Conservation (phyloP, 208 protist species). For the Trypanosoma melophagium region DNA sequence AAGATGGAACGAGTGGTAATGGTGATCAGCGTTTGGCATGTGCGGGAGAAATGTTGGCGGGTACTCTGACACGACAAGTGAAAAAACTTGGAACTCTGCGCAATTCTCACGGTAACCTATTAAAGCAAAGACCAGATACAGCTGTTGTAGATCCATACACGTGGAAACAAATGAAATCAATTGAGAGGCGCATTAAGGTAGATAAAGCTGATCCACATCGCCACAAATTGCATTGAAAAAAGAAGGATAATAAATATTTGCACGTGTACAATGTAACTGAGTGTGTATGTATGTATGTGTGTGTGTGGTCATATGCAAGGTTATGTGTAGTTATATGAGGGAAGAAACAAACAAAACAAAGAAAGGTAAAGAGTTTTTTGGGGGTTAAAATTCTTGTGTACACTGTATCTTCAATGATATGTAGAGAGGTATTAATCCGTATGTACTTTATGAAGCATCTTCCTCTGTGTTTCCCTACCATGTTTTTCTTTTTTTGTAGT, state of each 20-base stretch:
- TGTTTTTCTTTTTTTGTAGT: slow-evolving; percentile 8
- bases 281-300: background rate
- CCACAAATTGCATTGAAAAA: slow-evolving; percentile 51
- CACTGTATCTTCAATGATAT: too few relatives aligned
- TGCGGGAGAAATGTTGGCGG: slow-evolving; percentile 54
- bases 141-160: slow-evolving; percentile 21
- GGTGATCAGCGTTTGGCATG: slow-evolving; percentile 20
- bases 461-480: background rate
- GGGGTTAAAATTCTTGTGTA: too few relatives aligned
- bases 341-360: too few relatives aligned
- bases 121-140: slow-evolving; percentile 22
- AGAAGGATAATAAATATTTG: background rate
- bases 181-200: slow-evolving; percentile 53
- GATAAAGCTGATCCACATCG: slow-evolving; percentile 78
- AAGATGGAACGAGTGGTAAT: background rate
- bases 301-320: too few relatives aligned
- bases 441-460: background rate
- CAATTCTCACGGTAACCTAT: slow-evolving; percentile 72
- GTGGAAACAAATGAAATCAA: slow-evolving; percentile 39
- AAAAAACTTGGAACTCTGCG: slow-evolving; percentile 41
- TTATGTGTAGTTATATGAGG: too few relatives aligned
- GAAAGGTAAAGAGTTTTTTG: too few relatives aligned
- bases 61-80: slow-evolving; percentile 42
- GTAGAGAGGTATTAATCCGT: too few relatives aligned
- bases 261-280: background rate